These are phyloP conservation scores for Scolecobasidium constrictum DNA, from an alignment of 2,329 filamentous ascomycete genomes.

Conservation along the genomic window DNA sequence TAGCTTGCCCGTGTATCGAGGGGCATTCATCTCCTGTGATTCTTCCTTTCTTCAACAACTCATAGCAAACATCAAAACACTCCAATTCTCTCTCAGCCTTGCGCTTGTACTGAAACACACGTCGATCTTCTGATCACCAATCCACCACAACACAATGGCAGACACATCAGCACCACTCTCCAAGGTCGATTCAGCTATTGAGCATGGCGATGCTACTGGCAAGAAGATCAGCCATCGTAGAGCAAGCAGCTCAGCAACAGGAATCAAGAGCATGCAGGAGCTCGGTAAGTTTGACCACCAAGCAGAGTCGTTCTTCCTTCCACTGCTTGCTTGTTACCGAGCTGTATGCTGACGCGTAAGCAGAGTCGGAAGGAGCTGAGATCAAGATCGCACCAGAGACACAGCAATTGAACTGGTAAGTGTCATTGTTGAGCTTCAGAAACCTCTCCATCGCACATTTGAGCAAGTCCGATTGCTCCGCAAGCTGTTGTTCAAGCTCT, in stretches of 20 bases:
- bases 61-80: no score
- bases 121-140: no score
- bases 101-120: no score
- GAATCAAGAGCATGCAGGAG: conserved; percentile 74
- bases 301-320: no score
- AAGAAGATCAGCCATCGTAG: conserved; percentile 44
- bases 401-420: conserved; percentile 80
- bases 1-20: no score
- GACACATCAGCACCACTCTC: conserved; percentile 45
- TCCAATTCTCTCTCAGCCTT: no score
- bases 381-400: conserved; percentile 70
- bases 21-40: no score
- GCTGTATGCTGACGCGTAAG: conserved; percentile 8
- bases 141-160: conserved; percentile 16
- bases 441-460: neutral
- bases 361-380: conserved; percentile 64
- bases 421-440: conserved; percentile 11
- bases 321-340: no score
- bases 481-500: neutral
- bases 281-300: conserved; percentile 51
- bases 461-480: no score
- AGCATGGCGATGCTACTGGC: conserved; percentile 57
- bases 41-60: no score
- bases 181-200: conserved; percentile 88
- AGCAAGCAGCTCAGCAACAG: conserved; percentile 60